Conservation (phyloP, 176 grass and related monocot genomes). For the Cenchrus americanus region DNA sequence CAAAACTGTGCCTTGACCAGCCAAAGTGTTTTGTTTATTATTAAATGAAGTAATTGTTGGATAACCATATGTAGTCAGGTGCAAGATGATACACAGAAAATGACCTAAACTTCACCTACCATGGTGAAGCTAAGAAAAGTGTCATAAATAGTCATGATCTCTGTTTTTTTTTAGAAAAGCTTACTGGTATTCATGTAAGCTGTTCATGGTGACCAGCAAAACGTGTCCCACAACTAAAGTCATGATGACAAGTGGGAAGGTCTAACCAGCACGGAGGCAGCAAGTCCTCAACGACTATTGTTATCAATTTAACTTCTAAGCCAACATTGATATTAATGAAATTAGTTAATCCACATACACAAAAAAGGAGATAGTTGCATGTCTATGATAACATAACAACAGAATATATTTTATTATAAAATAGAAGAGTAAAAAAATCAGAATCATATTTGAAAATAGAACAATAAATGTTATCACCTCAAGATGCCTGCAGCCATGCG, state of each 20-base stretch:
- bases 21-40: background rate
- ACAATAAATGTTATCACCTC: slow-evolving; percentile 56
- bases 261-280: background rate
- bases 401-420: slow-evolving; percentile 2
- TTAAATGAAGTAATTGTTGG: background rate
- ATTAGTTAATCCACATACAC: background rate
- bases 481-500: slow-evolving; percentile 71
- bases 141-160: background rate
- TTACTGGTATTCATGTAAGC: background rate
- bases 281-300: background rate
- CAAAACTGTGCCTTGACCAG: slow-evolving; percentile 21
- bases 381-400: background rate
- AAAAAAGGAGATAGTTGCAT: background rate
- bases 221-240: slow-evolving; percentile 1
- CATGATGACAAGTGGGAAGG: background rate
- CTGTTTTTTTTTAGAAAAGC: background rate
- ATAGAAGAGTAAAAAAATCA: slow-evolving; percentile 4
- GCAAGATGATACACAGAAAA: background rate
- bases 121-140: background rate
- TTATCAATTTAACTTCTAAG: background rate
- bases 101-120: background rate
- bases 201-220: background rate
- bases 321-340: background rate
- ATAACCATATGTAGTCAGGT: background rate
- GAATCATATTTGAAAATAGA: slow-evolving; percentile 15